Percentiles rank a stretch among this genome's conserved stretches.
phyloP scores from a whole-genome alignment of 768 basidiomycete genomes.

The Mycena indigotica region DNA sequence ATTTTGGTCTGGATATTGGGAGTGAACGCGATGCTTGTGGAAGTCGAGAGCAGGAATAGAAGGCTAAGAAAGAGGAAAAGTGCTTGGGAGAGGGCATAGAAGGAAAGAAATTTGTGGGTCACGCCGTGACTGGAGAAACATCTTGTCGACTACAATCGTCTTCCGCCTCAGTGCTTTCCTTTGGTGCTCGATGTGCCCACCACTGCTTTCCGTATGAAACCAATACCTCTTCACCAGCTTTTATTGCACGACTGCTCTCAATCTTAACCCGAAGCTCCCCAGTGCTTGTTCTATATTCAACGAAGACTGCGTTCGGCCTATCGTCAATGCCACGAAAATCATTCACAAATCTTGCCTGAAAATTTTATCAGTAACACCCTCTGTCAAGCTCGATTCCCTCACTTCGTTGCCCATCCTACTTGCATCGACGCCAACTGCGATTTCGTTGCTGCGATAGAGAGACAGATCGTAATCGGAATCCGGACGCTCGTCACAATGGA shows the following conservation, averaged over 20 bases:
- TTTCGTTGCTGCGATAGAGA: conserved; percentile 53
- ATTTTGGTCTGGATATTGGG: conserved; percentile 41
- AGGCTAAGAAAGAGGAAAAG: conserved; percentile 58
- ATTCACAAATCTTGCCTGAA: conserved; percentile 75
- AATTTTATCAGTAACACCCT: not conserved
- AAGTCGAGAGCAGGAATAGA: conserved; percentile 56
- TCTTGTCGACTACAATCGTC: not conserved
- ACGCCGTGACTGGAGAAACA: not conserved
- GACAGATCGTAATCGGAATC: conserved; percentile 88
- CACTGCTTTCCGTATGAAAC: conserved; percentile 89
- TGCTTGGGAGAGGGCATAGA: conserved; percentile 54
- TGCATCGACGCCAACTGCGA: conserved; percentile 80
- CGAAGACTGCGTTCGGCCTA: conserved; percentile 73
- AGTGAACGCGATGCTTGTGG: conserved; percentile 38
- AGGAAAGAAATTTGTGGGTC: conserved; percentile 5
- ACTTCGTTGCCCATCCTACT: conserved; percentile 72
- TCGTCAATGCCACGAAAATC: conserved; percentile 81
- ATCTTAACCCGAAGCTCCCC: conserved; percentile 81
- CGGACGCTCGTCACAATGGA: conserved; percentile 76
- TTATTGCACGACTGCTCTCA: conserved; percentile 65
- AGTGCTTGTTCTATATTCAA: conserved; percentile 49
- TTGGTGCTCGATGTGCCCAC: conserved; percentile 50
- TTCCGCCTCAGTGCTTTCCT: conserved; percentile 37
- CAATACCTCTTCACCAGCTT: conserved; percentile 81
- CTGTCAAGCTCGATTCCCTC: too few species aligned